Evolutionary conservation across 805 yeast species (phyloP), one percentile per base, ranked within the genome.

Genomic region (Myxozyma nipponensis): DNA sequence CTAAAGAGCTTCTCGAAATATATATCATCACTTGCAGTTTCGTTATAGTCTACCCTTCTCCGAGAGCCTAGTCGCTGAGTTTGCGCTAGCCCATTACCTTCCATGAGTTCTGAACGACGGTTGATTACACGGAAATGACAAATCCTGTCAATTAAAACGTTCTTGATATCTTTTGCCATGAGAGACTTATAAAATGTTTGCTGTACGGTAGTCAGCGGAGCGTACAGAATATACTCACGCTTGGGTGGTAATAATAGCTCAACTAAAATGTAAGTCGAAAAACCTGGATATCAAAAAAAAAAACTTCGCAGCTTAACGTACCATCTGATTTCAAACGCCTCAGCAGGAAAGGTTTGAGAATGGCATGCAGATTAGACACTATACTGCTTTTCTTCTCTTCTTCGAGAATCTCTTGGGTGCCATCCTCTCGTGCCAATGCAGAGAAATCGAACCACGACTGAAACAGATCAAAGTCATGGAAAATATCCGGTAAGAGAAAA

Each of bases 361-460:
- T 89, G 0, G 93, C 81, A 65, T 91, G 98, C 52, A 91, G 70
- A 62, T 86, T 89, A 19, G 80, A 74, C 23, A 91, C 79, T 48
- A 91, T 70, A 45, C 79, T 77, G 57, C 75, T 75, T 64, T 84
- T 77, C 59, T 78, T 72, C 58, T 78, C 79, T 21, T 75, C 71
- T 46, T 80, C 80, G 36, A 88, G 78, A 37, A 81, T 63, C 57
- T 71, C 74, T 54, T 68, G 75, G 23, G 75, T 72, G 45, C 75
- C 78, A 19, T 66, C 63, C 24, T 72, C 75, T 9, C 70, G 70
- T 23, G 59, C 58, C 13, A 30, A 53, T 39, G 47, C 57, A 51
- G 44, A 78, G 60, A 86, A 86, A 66, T 93, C 95, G 69, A 91
- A 93, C 97, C 98, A 91, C 63, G 83, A 84, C 66, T 91, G 95